A percentile compares a stretch with the other conserved stretches of the same genome.
Conservation (phyloP, 192 early-diverging fungal genomes). For the Oehlia diaphana region DNA sequence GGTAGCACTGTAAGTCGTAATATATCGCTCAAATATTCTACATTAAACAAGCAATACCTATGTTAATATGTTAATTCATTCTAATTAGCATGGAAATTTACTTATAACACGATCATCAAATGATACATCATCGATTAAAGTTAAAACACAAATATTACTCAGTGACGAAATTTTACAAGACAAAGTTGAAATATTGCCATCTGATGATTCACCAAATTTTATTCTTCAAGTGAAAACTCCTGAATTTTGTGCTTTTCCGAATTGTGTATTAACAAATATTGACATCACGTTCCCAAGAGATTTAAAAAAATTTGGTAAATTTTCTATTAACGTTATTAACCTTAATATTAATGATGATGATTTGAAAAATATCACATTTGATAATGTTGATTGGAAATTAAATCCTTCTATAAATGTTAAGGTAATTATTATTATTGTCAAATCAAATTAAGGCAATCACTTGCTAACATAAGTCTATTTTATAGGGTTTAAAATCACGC, state of each 20-base stretch:
- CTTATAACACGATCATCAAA: neutral
- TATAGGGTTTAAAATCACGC: neutral
- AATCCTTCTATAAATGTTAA: neutral
- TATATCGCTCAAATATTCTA: neutral
- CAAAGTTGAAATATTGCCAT: neutral
- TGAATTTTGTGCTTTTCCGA: too few species aligned
- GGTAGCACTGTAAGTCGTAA: neutral
- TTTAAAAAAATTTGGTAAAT: neutral
- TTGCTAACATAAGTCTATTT: neutral
- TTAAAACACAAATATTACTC: conserved; percentile 4
- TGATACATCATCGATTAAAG: neutral
- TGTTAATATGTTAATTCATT: neutral
- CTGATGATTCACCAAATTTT: neutral
- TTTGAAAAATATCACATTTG: neutral
- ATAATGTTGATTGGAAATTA: neutral
- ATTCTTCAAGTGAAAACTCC: neutral
- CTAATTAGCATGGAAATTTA: neutral
- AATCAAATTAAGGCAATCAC: neutral
- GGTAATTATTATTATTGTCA: neutral
- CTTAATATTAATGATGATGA: neutral
- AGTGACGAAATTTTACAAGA: neutral
- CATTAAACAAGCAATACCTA: too few species aligned
- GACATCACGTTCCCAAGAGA: neutral
- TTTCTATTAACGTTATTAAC: neutral
- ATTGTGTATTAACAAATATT: neutral